A percentile compares a stretch with the other conserved stretches of the same genome.
phyloP scores from a whole-genome alignment of 1,284 basidiomycete genomes.

The Coniophora puteana region DNA sequence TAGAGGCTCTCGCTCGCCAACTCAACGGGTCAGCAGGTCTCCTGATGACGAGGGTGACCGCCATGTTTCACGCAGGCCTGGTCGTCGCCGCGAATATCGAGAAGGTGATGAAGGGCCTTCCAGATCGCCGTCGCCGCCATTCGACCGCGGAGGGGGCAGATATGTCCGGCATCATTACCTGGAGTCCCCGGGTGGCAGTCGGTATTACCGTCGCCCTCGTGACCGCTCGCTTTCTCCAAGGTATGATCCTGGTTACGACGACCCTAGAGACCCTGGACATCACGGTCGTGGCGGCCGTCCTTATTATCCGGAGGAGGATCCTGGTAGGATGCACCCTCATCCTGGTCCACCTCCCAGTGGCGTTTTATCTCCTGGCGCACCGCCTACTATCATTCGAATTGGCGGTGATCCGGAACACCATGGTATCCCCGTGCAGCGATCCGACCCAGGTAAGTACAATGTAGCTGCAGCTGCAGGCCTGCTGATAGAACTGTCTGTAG shows the following conservation, averaged over 20 bases:
- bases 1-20: conserved; percentile 7
- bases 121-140: background rate
- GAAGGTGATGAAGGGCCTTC: too few relatives aligned
- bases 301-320: conserved; percentile 1
- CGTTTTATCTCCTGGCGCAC: conserved; percentile 10
- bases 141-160: background rate
- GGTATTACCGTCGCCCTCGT: background rate
- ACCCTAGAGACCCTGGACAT: background rate
- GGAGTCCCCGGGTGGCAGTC: too few relatives aligned
- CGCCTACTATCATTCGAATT: conserved; percentile 28
- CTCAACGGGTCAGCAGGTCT: conserved; percentile 1
- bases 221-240: too few relatives aligned
- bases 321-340: background rate
- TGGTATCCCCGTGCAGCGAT: background rate
- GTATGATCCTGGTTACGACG: too few relatives aligned
- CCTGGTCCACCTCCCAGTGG: background rate
- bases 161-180: too few relatives aligned
- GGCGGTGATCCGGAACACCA: conserved; percentile 12
- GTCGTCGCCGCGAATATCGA: too few relatives aligned
- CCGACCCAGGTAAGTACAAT: conserved; percentile 12
- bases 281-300: background rate
- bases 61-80: background rate
- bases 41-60: conserved; percentile 9
- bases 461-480: conserved; percentile 4
- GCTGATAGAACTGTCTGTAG: conserved; percentile 12